Percentiles rank a stretch among this genome's conserved stretches.
These are phyloP conservation scores for Linderniella brevidens DNA, from an alignment of 257 asterid species.

Conservation along the genomic window DNA sequence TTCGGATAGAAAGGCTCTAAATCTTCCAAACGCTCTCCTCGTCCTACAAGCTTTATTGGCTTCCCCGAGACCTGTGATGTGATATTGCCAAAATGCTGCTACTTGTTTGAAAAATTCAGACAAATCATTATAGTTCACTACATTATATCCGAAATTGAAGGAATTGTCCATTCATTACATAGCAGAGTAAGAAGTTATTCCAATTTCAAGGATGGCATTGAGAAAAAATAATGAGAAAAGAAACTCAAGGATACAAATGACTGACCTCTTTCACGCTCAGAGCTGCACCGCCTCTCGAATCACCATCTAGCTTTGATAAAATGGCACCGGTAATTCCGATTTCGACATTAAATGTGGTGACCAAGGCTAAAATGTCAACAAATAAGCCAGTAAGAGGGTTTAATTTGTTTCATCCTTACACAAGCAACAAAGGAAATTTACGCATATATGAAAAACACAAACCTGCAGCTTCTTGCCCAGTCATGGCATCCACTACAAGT, in stretches of 20 bases:
- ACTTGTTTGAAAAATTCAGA: no score
- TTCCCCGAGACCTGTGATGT: conserved; percentile 82
- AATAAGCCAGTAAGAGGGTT: no score
- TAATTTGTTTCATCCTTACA: no score
- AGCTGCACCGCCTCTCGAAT: conserved; percentile 99
- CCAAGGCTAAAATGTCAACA: conserved; percentile 37
- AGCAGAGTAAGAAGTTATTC: no score
- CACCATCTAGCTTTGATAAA: conserved; percentile 91
- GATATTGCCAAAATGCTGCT: conserved; percentile 3
- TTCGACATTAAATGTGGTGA: conserved; percentile 89
- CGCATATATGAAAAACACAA: conserved; percentile 10
- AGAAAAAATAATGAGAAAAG: not conserved
- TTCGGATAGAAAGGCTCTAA: conserved; percentile 98
- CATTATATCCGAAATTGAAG: no score
- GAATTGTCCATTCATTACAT: no score
- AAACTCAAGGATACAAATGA: conserved; percentile 8
- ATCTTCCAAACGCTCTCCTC: conserved; percentile 98
- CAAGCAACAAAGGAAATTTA: not conserved
- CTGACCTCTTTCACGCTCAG: conserved; percentile 89
- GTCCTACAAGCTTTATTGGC: conserved; percentile 99
- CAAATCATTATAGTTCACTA: no score
- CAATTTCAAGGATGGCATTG: no score
- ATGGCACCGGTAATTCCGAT: conserved; percentile 99
- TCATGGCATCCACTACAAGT: conserved; percentile 99
- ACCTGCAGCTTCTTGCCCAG: conserved; percentile 99